Base-by-base conservation (phyloP, 139 green algal species). In the Bryopsis sp. region DNA sequence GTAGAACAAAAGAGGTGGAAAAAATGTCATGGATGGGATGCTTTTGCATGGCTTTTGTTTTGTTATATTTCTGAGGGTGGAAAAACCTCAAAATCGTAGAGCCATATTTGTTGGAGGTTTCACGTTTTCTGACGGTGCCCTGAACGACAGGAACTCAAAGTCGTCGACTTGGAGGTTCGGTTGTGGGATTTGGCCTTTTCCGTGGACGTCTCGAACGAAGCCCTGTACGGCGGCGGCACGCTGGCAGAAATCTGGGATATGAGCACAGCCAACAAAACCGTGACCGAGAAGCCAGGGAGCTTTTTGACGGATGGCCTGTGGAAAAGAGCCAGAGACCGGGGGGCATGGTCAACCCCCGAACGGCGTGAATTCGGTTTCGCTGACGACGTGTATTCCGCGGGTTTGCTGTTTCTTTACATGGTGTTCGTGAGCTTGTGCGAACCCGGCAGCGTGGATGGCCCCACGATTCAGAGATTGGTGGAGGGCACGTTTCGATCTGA, bases 381-480 rank as follows among this genome's bases (percentile, higher is more conserved):
- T 8, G 82, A 88, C 47, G 82, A 88, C 72, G 70, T 88, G 28
- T 86, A 71, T 47, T 74, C 77, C 29, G 76, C 76, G 1, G 81
- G 82, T 6, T 54, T 88, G 28, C 61, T 88, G 36, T 34, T 87
- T 48, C 72, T 77, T 1, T 89, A 79, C 78, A 69, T 81, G 66
- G 62, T 50, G 15, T 50, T 50, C 11, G 11, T 50, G 43, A 50
- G 11, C 11, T 50, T 50, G 11, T 15, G 15, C 11, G 15, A 26
- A 11, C 48, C 78, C 2, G 81, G 82, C 31, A 76, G 43, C 70
- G 74, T 89, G 26, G 82, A 88, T 31, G 22, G 46, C 6, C 2
- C 35, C 28, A 1, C 2, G 47, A 3, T 68, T 7, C 59, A 67
- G 61, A 37, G 77, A 39, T 28, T 87, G 74, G 47, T 87, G 6